Percentiles rank a stretch among this genome's conserved stretches.
phyloP scores from a whole-genome alignment of 345 rosid species.

The Populus tremula region DNA sequence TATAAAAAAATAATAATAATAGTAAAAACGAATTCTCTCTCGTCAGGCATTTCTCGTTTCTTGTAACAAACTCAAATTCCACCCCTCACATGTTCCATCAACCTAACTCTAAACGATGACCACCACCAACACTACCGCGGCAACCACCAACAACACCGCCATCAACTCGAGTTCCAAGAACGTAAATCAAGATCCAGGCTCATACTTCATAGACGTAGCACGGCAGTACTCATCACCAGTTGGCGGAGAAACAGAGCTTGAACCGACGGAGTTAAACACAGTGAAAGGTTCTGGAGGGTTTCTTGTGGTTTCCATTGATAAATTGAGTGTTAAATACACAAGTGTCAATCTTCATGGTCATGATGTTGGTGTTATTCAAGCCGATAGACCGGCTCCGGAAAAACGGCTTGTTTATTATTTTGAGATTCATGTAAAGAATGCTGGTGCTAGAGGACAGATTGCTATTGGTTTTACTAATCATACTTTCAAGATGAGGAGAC shows the following conservation, averaged over 20 bases:
- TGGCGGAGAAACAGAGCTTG: neutral
- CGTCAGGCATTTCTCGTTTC: neutral
- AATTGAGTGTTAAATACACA: constrained; percentile 74
- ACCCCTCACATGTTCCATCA: neutral
- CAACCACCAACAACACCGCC: neutral
- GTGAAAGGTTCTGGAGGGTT: constrained; percentile 86
- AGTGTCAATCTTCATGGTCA: constrained; percentile 60
- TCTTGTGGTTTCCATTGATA: constrained; percentile 69
- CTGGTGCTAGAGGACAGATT: constrained; percentile 70
- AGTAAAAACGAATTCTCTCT: neutral
- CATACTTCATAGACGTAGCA: neutral
- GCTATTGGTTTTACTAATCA: constrained; percentile 85
- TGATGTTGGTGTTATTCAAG: constrained; percentile 88
- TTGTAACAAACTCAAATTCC: neutral
- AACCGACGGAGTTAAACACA: constrained; percentile 61
- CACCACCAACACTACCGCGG: neutral
- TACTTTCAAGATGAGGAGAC: constrained; percentile 80
- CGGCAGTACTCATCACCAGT: neutral
- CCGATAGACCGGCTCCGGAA: constrained; percentile 71
- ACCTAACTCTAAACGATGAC: neutral
- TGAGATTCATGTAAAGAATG: constrained; percentile 79
- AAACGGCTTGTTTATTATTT: constrained; percentile 80
- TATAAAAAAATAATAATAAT: neutral
- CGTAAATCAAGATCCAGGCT: neutral
- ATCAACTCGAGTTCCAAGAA: neutral